Evolutionary conservation across 2,329 filamentous ascomycete genomes (phyloP), one percentile per base, ranked within the genome.

Genomic region (Aspergillus unguis): DNA sequence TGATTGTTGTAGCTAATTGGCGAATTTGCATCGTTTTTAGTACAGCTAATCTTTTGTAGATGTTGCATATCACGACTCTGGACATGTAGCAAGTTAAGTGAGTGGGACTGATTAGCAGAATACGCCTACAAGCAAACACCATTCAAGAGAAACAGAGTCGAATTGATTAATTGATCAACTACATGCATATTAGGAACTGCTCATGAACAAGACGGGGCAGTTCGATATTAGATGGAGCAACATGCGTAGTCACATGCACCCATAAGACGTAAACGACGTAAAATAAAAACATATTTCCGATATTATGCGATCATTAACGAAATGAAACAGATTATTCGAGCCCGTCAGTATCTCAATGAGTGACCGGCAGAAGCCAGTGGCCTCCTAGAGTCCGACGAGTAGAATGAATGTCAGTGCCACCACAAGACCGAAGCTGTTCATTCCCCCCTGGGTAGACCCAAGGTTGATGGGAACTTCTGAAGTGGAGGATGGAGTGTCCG

Each of bases 351-450:
- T 17, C 23, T 28, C 4, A 23, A 35, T 26, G 25, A 41, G 25
- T 23, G 27, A 31, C 29, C 9, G 38, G 36, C 25, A 27, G 17
- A 29, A 11, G n/a, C 32, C n/a, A 28, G 5, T 40, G 32, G 36
- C 25, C 17, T 17, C 8, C 29, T 50, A 53, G 25, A 46, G 29
- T 25, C 29, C 42, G 8, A 49, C 29, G 42, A 50, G 11, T 7
- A 35, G 36, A 42, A 40, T 26, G 29, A 50, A 42, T 1, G 46
- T 50, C 46, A 50, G 23, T 6, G 42, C 36, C 37, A 53, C 37
- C 26, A 46, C 51, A 40, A 53, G 35, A 27, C 37, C 26, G 7
- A 41, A 29, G 26, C 41, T 48, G 11, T 32, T 28, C 29, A 33
- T 43, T 23, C 35, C 36, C 7, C 42, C 28, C 25, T 42, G 42